phyloP scores from a whole-genome alignment of 2,329 filamentous ascomycete genomes.

The Waltergamsia citrina region DNA sequence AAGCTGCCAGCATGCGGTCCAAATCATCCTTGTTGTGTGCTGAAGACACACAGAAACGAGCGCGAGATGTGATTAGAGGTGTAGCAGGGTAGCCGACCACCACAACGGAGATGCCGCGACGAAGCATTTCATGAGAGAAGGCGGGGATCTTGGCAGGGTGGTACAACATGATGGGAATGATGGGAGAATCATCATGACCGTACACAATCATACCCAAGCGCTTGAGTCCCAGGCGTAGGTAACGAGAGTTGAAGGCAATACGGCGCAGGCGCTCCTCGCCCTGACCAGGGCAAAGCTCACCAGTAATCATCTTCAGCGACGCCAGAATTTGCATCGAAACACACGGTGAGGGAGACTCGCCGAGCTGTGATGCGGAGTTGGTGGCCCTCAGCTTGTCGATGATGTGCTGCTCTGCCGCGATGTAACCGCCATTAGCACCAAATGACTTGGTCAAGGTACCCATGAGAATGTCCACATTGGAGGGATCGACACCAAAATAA shows the following conservation, averaged over 20 bases:
- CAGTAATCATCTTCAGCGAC: slow-evolving; percentile 79
- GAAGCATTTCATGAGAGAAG: slow-evolving; percentile 97
- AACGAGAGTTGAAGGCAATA: slow-evolving; percentile 95
- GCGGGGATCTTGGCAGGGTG: slow-evolving; percentile 98
- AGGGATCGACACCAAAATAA: slow-evolving; percentile 85
- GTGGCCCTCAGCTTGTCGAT: slow-evolving; percentile 84
- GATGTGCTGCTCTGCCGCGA: slow-evolving; percentile 80
- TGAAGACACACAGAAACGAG: slow-evolving; percentile 89
- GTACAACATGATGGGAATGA: slow-evolving; percentile 89
- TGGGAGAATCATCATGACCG: slow-evolving; percentile 95
- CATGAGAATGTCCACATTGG: slow-evolving; percentile 92
- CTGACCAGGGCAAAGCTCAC: slow-evolving; percentile 80
- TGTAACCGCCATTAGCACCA: slow-evolving; percentile 93
- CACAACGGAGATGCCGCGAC: slow-evolving; percentile 94
- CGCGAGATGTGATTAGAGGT: slow-evolving; percentile 86
- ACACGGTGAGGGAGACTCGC: slow-evolving; percentile 78
- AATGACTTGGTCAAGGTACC: slow-evolving; percentile 98
- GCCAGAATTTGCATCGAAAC: slow-evolving; percentile 87
- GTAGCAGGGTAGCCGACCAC: slow-evolving; percentile 97
- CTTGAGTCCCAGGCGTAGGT: slow-evolving; percentile 95
- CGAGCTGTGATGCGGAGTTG: slow-evolving; percentile 79
- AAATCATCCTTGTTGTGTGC: slow-evolving; percentile 98
- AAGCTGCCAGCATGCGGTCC: slow-evolving; percentile 79
- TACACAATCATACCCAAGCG: slow-evolving; percentile 94
- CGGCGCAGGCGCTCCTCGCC: slow-evolving; percentile 92